Evolutionary conservation across 768 basidiomycete genomes (phyloP), one percentile per base, ranked within the genome.

Genomic region (Cubamyces sp.): DNA sequence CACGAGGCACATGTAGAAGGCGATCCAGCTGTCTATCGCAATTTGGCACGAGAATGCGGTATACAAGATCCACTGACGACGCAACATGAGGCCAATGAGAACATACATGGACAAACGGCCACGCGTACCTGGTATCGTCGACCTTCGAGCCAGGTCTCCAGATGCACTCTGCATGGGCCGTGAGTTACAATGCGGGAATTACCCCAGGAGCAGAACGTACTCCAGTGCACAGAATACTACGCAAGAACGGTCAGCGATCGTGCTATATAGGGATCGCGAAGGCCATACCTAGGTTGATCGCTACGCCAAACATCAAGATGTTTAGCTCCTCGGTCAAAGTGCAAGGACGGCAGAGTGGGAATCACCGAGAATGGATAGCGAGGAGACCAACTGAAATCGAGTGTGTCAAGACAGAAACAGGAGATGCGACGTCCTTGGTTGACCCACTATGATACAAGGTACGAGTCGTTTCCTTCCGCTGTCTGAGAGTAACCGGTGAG

Each of bases 31-130:
- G 15, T 62, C 61, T 19, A 49, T 28, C 16, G 14, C 42, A 9
- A 62, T 51, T 21, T 62, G 61, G 11, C 54, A 52, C 18, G 54
- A 50, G 43, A 52, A 62, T 1, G 48, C 41, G 19, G 42, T 25
- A 39, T 62, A 62, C 4, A 62, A 25, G 11, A 11, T 45, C 61
- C 54, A 57, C 61, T 62, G n/a, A 4, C 3, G 19, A 8, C 28
- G 28, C 28, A 30, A 3, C 19, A 1, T 8, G 16, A 16, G 23
- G 1, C 9, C 14, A 2, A 40, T n/a, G 19, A 21, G 42, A 14
- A 11, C 2, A 3, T n/a, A 1, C 2, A 18, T 21, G 18, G 9
- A 15, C 6, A 7, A 25, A 16, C 14, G 5, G 16, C n/a, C 2
- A 1, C 11, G 43, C 34, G 2, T 23, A 56, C 60, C 39, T 50